Base-by-base conservation (phyloP, 1,284 basidiomycete genomes). In the Heimioporus punctisporus region DNA sequence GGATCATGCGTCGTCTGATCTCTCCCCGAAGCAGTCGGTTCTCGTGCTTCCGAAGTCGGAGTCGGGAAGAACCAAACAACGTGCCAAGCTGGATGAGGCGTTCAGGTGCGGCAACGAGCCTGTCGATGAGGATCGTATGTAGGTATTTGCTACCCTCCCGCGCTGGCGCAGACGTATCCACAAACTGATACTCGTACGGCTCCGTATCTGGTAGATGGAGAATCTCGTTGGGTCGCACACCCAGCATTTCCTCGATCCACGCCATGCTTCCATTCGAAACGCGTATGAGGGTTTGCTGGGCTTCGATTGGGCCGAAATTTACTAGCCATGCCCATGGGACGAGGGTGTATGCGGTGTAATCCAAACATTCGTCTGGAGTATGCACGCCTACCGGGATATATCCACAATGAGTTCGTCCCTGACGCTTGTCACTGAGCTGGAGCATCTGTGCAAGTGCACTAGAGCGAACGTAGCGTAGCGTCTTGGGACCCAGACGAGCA, bases 271-370 rank as follows among this genome's bases (percentile, higher is more conserved):
- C 72, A 59, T 82, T 78, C 66, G 78, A 80, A 40, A 76, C 72
- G 25, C 77, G 73, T 14, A 79, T 57, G 23, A 85, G 58, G 14
- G 66, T 65, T 56, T 82, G 79, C 21, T 68, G 67, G 4, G 57
- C 45, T 47, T 47, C 51, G 17, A 69, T 42, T 0, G 50, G 46
- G 4, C 72, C 63, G 6, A 83, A 61, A 63, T 92, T 75, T 49
- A 91, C 76, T n/a, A 93, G 72, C 78, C 82, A 86, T 41, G 78
- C 76, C 86, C 90, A 92, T 9, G 86, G 76, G 12, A 90, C 66
- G 50, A 79, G 68, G 4, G 88, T 89, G 60, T 83, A 87, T 25
- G 82, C 73, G 59, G 72, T 76, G 63, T 81, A 84, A 51, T 79
- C 78, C 34, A 76, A 65, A 60, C 90, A 92, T 68, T 90, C 87